These are phyloP conservation scores for Tuber aestivum DNA, from an alignment of 495 filamentous ascomycete genomes.

Conservation along the genomic window DNA sequence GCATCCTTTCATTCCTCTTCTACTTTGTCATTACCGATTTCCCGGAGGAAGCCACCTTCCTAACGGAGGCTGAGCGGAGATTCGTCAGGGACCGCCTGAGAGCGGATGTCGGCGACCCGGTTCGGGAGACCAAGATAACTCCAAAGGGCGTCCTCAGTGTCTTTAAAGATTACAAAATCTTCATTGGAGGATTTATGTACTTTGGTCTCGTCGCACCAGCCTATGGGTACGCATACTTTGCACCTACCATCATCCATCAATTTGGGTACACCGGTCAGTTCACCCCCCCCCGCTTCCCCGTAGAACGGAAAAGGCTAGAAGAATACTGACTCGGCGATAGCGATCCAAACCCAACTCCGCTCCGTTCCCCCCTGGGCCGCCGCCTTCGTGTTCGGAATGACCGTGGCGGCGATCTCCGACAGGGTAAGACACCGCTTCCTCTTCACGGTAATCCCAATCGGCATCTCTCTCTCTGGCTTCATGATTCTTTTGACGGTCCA, in stretches of 20 bases:
- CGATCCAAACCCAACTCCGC: slow-evolving; percentile 71
- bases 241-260: slow-evolving; percentile 65
- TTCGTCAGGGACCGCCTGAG: slow-evolving; percentile 70
- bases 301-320: slow-evolving; percentile 33
- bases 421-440: slow-evolving; percentile 64
- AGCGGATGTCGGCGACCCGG: slow-evolving; percentile 71
- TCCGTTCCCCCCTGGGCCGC: slow-evolving; percentile 83
- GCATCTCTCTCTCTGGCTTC: slow-evolving; percentile 63
- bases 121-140: slow-evolving; percentile 54
- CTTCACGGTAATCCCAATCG: slow-evolving; percentile 62
- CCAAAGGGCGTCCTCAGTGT: slow-evolving; percentile 60
- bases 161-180: slow-evolving; percentile 70
- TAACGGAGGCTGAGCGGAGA: slow-evolving; percentile 66
- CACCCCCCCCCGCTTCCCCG: neutral
- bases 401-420: slow-evolving; percentile 66
- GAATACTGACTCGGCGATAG: slow-evolving; percentile 17
- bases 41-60: slow-evolving; percentile 58
- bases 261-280: slow-evolving; percentile 52
- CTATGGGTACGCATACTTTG: slow-evolving; percentile 69
- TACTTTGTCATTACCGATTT: slow-evolving; percentile 81
- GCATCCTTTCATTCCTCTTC: slow-evolving; percentile 62
- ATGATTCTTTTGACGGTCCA: slow-evolving; percentile 64
- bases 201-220: slow-evolving; percentile 82
- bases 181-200: slow-evolving; percentile 83
- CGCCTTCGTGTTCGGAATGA: slow-evolving; percentile 67